These are phyloP conservation scores for Claviceps capensis DNA, from an alignment of 2,329 filamentous ascomycete genomes.

Conservation along the genomic window DNA sequence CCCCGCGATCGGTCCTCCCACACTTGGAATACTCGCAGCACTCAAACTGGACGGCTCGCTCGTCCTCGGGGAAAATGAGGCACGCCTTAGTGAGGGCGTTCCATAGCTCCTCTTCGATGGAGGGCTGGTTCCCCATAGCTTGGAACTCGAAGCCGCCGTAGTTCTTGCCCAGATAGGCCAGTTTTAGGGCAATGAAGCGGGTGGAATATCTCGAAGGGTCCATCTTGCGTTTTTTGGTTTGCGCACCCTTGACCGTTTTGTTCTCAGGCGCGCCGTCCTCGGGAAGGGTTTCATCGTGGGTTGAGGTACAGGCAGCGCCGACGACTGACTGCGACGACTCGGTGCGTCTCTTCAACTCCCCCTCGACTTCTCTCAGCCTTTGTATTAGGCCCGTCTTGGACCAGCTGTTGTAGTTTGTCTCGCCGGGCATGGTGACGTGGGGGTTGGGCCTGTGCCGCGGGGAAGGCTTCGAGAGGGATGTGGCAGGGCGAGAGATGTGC, in stretches of 20 bases:
- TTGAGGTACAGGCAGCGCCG: constrained; percentile 10
- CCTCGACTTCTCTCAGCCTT: constrained; percentile 54
- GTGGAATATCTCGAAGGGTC: constrained; percentile 73
- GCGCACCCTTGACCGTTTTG: constrained; percentile 20
- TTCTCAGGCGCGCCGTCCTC: not conserved
- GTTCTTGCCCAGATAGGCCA: constrained; percentile 80
- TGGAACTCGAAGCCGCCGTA: constrained; percentile 94
- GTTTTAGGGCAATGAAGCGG: constrained; percentile 76
- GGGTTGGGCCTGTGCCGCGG: not conserved
- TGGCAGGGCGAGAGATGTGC: constrained; percentile 3
- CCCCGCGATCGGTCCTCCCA: constrained; percentile 80
- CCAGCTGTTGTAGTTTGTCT: constrained; percentile 49
- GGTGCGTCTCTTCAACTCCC: constrained; percentile 40
- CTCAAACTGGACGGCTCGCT: constrained; percentile 59
- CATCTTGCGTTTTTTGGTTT: constrained; percentile 38
- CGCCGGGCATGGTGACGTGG: constrained; percentile 16
- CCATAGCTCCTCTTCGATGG: constrained; percentile 89
- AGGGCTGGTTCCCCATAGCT: constrained; percentile 55
- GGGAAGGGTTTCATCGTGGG: not conserved
- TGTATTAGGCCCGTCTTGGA: constrained; percentile 53
- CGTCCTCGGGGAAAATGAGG: constrained; percentile 60
- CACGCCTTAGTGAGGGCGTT: constrained; percentile 72
- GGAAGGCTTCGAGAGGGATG: constrained; percentile 5
- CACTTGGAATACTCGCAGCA: constrained; percentile 90
- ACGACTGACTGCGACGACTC: constrained; percentile 12